Evolutionary conservation across 2,329 filamentous ascomycete genomes (phyloP), one percentile per base, ranked within the genome.

Genomic region (Dothidotthia symphoricarpi): DNA sequence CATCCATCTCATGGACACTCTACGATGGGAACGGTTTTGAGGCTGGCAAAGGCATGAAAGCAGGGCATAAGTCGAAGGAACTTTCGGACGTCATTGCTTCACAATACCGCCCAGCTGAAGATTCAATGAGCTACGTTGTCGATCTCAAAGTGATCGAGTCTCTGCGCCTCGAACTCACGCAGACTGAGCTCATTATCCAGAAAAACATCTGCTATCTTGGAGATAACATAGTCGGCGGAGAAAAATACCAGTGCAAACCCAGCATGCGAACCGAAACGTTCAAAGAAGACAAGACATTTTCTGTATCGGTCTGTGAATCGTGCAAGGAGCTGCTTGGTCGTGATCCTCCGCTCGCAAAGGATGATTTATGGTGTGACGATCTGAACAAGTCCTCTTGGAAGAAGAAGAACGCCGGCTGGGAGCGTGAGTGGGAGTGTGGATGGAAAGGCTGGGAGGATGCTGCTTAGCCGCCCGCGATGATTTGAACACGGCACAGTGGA

Each of bases 301-400:
- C 19, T 9, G 19, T 22, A 10, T 8, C 32, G 2, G 25, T 16
- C 8, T 45, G 34, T 14, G 12, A 28, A 9, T 15, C 24, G n/a
- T 29, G 34, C 7, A 32, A 28, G 11, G 15, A 22, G n/a, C 15
- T 22, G 5, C 19, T 9, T 6, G 19, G 19, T 22, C 5, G 19
- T 9, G 5, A 22, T 5, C 19, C 28, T 9, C 17, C 26, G 29
- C 15, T 45, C 4, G 2, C 9, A 6, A 22, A 16, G 3, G 11
- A 25, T 2, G 39, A 45, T 16, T 17, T 48, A 9, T 48, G 42
- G 42, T 48, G 42, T 22, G 25, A 45, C 12, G 36, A 48, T 13
- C 33, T 45, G 2, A 48, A 48, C 11, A 28, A 34, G 2, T 38
- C 35, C 5, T 34, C 35, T 14, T 48, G 45, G 42, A 9, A 31